These are phyloP conservation scores for Boletus sp. DNA, from an alignment of 1,284 basidiomycete genomes.

Conservation along the genomic window DNA sequence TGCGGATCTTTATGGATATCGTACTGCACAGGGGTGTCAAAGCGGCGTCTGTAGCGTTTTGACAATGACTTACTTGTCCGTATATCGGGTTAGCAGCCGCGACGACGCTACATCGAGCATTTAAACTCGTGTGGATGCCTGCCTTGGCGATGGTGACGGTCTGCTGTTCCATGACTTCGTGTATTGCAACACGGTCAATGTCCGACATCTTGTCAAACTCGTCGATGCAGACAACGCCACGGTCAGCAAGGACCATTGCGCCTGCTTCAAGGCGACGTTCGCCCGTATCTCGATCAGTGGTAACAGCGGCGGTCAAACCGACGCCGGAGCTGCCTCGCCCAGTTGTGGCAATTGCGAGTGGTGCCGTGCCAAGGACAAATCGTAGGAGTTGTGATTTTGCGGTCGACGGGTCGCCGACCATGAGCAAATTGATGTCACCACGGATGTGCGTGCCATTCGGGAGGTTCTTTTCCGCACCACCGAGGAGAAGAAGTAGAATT, in stretches of 20 bases:
- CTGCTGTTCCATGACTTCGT: constrained; percentile 99
- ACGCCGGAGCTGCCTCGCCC: constrained; percentile 97
- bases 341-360: constrained; percentile 96
- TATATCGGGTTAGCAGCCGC: constrained; percentile 99
- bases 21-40: constrained; percentile 58
- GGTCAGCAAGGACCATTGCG: constrained; percentile 99
- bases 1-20: constrained; percentile 99
- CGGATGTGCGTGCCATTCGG: constrained; percentile 98
- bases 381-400: constrained; percentile 97
- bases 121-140: constrained; percentile 97
- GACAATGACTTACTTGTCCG: constrained; percentile 68
- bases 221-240: constrained; percentile 98
- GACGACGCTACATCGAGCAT: constrained; percentile 96
- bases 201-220: constrained; percentile 99
- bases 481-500: constrained; percentile 87
- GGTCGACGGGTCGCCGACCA: constrained; percentile 98
- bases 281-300: constrained; percentile 95
- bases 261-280: constrained; percentile 96
- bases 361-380: constrained; percentile 95
- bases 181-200: constrained; percentile 97
- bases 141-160: constrained; percentile 99
- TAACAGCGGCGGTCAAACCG: constrained; percentile 99
- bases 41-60: not conserved
- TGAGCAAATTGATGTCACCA: constrained; percentile 98
- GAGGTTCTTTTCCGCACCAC: constrained; percentile 97